A percentile compares a stretch with the other conserved stretches of the same genome.
Conservation (phyloP, 2,329 filamentous ascomycete species). For the Nemania sp. region DNA sequence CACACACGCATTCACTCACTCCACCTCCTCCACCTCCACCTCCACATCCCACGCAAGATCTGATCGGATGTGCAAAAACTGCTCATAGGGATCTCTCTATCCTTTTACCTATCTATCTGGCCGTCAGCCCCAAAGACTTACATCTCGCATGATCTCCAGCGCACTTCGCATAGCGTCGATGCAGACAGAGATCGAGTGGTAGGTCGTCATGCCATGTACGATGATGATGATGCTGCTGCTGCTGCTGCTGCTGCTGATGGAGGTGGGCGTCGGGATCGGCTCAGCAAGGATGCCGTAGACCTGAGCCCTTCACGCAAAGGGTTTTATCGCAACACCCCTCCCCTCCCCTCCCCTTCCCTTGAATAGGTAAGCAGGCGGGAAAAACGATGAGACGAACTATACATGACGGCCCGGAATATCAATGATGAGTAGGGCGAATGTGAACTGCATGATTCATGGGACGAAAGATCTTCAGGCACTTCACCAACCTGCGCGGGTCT, state of each 20-base stretch:
- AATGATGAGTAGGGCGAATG: neutral
- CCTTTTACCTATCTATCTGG: too few species aligned
- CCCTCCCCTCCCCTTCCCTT: too few species aligned
- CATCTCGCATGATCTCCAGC: conserved; percentile 14
- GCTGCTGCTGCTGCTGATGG: too few species aligned
- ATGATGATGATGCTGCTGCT: neutral
- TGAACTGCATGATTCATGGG: neutral
- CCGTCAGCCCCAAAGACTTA: neutral
- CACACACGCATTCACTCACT: too few species aligned
- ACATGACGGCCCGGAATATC: neutral
- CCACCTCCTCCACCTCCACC: too few species aligned
- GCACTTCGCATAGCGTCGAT: conserved; percentile 17
- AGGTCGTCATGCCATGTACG: conserved; percentile 19
- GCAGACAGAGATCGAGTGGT: conserved; percentile 5
- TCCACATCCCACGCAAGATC: neutral
- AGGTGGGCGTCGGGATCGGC: neutral
- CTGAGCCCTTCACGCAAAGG: neutral
- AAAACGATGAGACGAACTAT: neutral
- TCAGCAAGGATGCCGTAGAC: neutral
- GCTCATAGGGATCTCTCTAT: neutral
- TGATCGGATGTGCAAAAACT: conserved; percentile 6
- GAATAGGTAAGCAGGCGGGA: neutral
- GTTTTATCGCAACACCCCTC: neutral
- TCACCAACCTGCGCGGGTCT: neutral
- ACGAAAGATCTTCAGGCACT: conserved; percentile 6